Evolutionary conservation across 2,329 filamentous ascomycete species (phyloP), one percentile per base, ranked within the genome.

Genomic region (Paecilomyces sp.): DNA sequence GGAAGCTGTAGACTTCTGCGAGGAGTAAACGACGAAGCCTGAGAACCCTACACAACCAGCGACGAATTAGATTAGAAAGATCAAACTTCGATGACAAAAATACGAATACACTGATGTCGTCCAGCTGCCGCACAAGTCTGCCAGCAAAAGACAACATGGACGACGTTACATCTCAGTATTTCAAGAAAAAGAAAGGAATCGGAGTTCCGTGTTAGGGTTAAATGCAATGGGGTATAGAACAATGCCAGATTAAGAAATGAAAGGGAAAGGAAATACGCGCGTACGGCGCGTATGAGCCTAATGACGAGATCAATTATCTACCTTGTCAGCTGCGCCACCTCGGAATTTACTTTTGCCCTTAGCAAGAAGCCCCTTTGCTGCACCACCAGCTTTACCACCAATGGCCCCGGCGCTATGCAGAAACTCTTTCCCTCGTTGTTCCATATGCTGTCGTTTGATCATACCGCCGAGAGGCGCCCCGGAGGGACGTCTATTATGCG

Each of bases 351-450:
- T 93, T 78, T 90, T 93, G 66, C 92, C 91, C 78, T 96, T 96
- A 65, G 89, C 91, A 74, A 97, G 88, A 64, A 97, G 76, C 57
- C 92, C 93, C 79, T 96, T 96, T 55, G 92, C 92, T 60, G 91
- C 91, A 71, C 91, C 92, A 63, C 85, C 83, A 33, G 85, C 86
- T 69, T 88, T 88, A 25, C 86, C 86, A 61, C 87, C 84, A 60
- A 88, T 78, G 18, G 85, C 78, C 57, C 91, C 91, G 58, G 92
- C 92, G 24, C 88, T 88, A 65, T 94, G 90, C 71, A 97, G 82
- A 30, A 97, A 79, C 68, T 95, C 92, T 78, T 96, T 97, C 72
- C 92, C 88, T 79, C 92, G 41, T 93, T 47, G 87, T 84, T 66
- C 91, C 89, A 92, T 85, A 69, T 89, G 85, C 64, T 83, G 80